Base-by-base conservation (phyloP, 495 filamentous ascomycete genomes). In the Talaromyces trachyspermus region DNA sequence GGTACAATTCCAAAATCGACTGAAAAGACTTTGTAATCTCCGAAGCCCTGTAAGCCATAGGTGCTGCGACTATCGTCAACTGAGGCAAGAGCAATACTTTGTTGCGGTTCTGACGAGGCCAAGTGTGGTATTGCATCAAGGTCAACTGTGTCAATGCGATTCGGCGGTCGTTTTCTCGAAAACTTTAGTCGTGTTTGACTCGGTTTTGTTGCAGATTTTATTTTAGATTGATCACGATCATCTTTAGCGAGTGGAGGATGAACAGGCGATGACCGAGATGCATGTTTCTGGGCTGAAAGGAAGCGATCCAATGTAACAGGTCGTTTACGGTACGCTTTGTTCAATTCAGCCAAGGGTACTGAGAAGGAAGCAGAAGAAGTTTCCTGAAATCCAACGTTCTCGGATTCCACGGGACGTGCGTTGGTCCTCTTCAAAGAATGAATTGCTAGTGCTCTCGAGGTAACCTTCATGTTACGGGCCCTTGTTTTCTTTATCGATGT, bases 1-100 rank as follows among this genome's bases (percentile, higher is more conserved):
- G 88, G 83, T 32, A 68, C 70, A 23, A 89, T 61, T 43, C 86
- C 83, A 49, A 96, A 95, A 52, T 86, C 79, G 10, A 81, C 70
- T 0, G 86, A 24, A 10, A 36, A 26, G 20, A 12, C 14, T 22
- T 4, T 25, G 19, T n/a, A 46, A 25, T 46, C 37, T 30, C 20
- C 18, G 5, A 37, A 36, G 1, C 20, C 19, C 2, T 36, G 15
- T 24, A 46, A 36, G 3, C n/a, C 29, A 15, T 36, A 23, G 22
- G 11, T 15, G 23, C 42, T 11, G 19, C 62, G 65, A 2, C 63
- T 54, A 33, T 68, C 53, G 4, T 26, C 39, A 14, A 26, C 5
- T 42, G 20, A 3, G 17, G 11, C 5, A 26, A n/a, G 9, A 15
- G 11, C 14, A 12, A 26, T 7, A n/a, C 15, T 26, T 26, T 19